Base-by-base conservation (phyloP, 345 rosid species). In the Brassica cretica region DNA sequence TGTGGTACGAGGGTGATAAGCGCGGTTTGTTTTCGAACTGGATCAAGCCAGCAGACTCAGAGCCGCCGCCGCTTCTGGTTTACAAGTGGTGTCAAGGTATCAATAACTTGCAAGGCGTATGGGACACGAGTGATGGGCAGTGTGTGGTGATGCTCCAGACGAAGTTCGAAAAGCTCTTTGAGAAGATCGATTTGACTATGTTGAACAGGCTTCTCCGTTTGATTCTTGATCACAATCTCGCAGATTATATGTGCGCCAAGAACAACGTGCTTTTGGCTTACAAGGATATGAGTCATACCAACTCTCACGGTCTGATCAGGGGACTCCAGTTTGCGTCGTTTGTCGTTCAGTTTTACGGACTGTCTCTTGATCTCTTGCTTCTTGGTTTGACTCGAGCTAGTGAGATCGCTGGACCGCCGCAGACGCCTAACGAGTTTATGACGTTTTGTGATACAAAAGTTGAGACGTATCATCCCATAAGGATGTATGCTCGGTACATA, bases 51-150 rank as follows among this genome's bases (percentile, higher is more conserved):
- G 99, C 99, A 11, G 99, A 96, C 89, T 93, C 98, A 9, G 99
- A 96, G 84, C 99, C 99, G 2, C 99, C 99, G 6, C 99, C 99
- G 1, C 91, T 96, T 76, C 85, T 96, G 82, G 99, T 96, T 56
- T 96, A 96, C 80, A 96, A 96, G 78, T 96, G 99, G 99, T 96
- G 99, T 74, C 99, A 96, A 78, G 99, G 99, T 69, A 93, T 96
- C 71, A 96, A 96, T 83, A 96, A 96, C 77, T 81, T 93, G 87
- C 99, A 93, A 84, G 93, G 97, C 18, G 79, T 96, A 46, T 96
- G 99, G 99, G 99, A 96, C 84, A 93, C 99, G 19, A 88, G 98
- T 75, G 99, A 96, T 21, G 99, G 99, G 27, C 97, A 96, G 87
- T 96, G 99, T 84, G 99, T 96, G 55, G 98, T 96, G 76, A 90